These are phyloP conservation scores for Cunninghamia lanceolata DNA, from an alignment of 75 land plant species.

Conservation along the genomic window DNA sequence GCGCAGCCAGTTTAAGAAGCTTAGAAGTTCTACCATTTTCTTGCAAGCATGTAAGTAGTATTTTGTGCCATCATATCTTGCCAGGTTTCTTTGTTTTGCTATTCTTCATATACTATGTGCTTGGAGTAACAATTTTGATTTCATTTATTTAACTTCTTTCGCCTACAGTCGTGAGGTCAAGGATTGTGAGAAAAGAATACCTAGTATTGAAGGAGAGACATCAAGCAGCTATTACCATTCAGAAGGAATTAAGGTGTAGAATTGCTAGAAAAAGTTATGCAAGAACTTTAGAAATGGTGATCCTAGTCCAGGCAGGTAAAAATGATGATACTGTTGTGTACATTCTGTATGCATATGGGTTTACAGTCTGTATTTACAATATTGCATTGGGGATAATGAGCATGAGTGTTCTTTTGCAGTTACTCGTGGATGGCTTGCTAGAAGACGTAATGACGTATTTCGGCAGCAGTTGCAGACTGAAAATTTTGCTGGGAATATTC, in stretches of 20 bases:
- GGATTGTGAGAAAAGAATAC: constrained; percentile 42
- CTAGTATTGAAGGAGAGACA: constrained; percentile 30
- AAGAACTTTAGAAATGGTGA: constrained; percentile 25
- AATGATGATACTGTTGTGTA: background rate
- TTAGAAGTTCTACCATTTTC: constrained; percentile 40
- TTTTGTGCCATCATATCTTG: background rate
- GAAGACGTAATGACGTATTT: constrained; percentile 27
- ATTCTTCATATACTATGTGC: background rate
- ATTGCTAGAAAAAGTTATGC: constrained; percentile 21
- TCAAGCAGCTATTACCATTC: constrained; percentile 63
- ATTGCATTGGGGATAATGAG: background rate
- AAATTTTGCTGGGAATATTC: background rate
- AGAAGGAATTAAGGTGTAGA: constrained; percentile 43
- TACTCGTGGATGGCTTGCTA: constrained; percentile 75
- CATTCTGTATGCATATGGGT: background rate
- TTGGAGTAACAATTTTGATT: background rate
- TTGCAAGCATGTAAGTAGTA: constrained; percentile 70
- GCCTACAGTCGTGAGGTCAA: constrained; percentile 56
- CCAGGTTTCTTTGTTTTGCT: background rate
- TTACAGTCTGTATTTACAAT: background rate
- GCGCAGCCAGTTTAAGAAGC: constrained; percentile 49
- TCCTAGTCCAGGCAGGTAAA: constrained; percentile 70
- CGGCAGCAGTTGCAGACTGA: constrained; percentile 16
- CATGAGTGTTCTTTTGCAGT: constrained; percentile 34
- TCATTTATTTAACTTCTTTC: background rate